Conservation (phyloP, 2,329 filamentous ascomycete genomes). For the Pseudonectria foliicola region DNA sequence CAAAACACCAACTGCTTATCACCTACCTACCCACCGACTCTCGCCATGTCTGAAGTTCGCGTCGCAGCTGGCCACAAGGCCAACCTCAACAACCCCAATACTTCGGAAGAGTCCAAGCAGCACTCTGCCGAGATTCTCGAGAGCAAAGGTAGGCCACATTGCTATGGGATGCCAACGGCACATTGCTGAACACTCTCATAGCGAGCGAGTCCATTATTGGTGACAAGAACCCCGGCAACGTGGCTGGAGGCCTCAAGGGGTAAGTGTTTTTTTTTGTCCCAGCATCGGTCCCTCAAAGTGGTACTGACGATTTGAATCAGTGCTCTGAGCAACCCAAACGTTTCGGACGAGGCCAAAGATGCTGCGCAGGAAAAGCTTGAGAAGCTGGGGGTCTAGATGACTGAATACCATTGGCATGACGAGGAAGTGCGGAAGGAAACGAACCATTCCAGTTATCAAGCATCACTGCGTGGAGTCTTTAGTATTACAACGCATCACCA, state of each 20-base stretch:
- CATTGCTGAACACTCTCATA: constrained; percentile 1
- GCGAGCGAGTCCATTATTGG: constrained; percentile 26
- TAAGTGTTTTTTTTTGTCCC: constrained; percentile 22
- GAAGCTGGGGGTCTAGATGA: constrained; percentile 7
- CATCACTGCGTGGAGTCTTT: too few relatives aligned
- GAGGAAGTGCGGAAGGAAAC: too few relatives aligned
- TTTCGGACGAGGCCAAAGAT: constrained; percentile 49
- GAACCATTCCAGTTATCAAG: too few relatives aligned
- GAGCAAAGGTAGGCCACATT: constrained; percentile 26
- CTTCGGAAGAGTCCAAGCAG: constrained; percentile 47
- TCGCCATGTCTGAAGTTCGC: constrained; percentile 43
- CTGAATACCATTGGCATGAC: too few relatives aligned
- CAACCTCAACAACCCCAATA: constrained; percentile 49
- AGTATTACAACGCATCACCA: too few relatives aligned
- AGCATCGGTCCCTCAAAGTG: constrained; percentile 9
- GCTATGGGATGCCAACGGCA: too few relatives aligned
- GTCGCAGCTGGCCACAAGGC: constrained; percentile 53
- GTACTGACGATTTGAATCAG: constrained; percentile 21
- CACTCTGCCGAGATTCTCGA: constrained; percentile 47
- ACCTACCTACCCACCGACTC: constrained; percentile 3
- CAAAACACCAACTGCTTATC: not conserved
- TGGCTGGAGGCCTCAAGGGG: constrained; percentile 45
- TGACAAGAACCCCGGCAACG: constrained; percentile 48
- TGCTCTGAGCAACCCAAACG: constrained; percentile 49
- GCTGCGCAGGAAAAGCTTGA: constrained; percentile 45